A percentile compares a stretch with the other conserved stretches of the same genome.
phyloP scores from a whole-genome alignment of 2,329 filamentous ascomycete species.

The Elsinoe australis region DNA sequence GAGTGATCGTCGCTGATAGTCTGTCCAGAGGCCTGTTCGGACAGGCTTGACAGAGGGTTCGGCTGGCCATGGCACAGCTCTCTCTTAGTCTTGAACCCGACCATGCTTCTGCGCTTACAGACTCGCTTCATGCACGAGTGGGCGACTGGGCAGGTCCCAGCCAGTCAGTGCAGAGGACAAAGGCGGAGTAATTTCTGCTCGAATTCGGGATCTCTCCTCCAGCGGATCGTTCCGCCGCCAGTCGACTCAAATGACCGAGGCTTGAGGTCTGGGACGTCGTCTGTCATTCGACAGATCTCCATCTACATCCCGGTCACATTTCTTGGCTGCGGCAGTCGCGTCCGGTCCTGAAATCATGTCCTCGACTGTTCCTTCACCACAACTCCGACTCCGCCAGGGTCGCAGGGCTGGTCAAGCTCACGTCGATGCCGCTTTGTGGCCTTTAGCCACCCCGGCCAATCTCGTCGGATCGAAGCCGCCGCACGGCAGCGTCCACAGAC shows the following conservation, averaged over 20 bases:
- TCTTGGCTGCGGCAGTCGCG: slow-evolving; percentile 17
- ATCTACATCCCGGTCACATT: slow-evolving; percentile 15
- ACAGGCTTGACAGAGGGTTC: background rate
- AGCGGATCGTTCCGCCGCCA: slow-evolving; percentile 13
- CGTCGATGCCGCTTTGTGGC: slow-evolving; percentile 13
- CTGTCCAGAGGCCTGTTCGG: background rate
- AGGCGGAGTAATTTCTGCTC: slow-evolving; percentile 17
- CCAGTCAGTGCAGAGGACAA: slow-evolving; percentile 7
- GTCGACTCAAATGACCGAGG: slow-evolving; percentile 12
- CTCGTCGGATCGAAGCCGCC: slow-evolving; percentile 16
- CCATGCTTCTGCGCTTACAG: slow-evolving; percentile 7
- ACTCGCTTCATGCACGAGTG: background rate
- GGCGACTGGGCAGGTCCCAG: background rate
- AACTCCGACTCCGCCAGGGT: slow-evolving; percentile 13
- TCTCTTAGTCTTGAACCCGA: background rate
- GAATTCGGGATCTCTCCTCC: slow-evolving; percentile 10
- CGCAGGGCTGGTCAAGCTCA: slow-evolving; percentile 14
- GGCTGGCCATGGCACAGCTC: slow-evolving; percentile 11
- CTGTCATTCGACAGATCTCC: slow-evolving; percentile 16
- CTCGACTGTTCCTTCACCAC: background rate
- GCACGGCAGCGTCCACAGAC: slow-evolving; percentile 12
- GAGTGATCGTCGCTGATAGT: slow-evolving; percentile 2
- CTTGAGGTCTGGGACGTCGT: background rate
- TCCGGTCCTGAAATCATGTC: slow-evolving; percentile 18
- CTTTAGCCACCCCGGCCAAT: slow-evolving; percentile 15